Conservation (phyloP, 257 asterid species). For the Lavandula angustifolia region DNA sequence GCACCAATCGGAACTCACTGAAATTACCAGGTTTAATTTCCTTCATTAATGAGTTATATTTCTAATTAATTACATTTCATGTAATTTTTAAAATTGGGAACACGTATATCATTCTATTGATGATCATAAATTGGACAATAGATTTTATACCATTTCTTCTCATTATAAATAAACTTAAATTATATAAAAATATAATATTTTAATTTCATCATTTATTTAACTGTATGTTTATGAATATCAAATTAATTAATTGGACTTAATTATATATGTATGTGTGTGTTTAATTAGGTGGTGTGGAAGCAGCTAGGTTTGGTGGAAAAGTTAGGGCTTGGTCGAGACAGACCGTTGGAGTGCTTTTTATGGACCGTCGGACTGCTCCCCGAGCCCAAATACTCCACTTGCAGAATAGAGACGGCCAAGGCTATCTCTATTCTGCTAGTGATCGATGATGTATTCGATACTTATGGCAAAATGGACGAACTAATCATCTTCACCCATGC, state of each 20-base stretch:
- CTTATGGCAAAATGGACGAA: constrained; percentile 59
- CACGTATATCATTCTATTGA: too few species aligned
- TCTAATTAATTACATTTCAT: too few species aligned
- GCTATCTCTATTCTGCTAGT: constrained; percentile 58
- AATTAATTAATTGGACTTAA: too few species aligned
- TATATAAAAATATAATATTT: too few species aligned
- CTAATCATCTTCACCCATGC: constrained; percentile 65
- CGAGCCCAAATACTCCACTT: constrained; percentile 55
- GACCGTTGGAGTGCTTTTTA: constrained; percentile 68
- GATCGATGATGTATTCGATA: constrained; percentile 65
- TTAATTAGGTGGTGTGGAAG: constrained; percentile 86
- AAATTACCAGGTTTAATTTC: constrained; percentile 43
- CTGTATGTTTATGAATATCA: too few species aligned
- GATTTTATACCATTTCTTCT: too few species aligned
- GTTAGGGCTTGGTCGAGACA: constrained; percentile 57
- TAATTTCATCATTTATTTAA: too few species aligned
- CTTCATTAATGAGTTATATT: too few species aligned
- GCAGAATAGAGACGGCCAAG: constrained; percentile 62
- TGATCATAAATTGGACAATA: too few species aligned
- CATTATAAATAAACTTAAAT: too few species aligned
- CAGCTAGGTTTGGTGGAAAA: constrained; percentile 62
- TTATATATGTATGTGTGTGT: too few species aligned
- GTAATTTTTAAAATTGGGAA: too few species aligned
- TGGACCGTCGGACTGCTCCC: constrained; percentile 72
- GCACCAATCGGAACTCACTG: constrained; percentile 59